Percentiles rank a stretch among this genome's conserved stretches.
Evolutionary conservation across 768 basidiomycete genomes (phyloP).

Genomic region (Mycena galopus): DNA sequence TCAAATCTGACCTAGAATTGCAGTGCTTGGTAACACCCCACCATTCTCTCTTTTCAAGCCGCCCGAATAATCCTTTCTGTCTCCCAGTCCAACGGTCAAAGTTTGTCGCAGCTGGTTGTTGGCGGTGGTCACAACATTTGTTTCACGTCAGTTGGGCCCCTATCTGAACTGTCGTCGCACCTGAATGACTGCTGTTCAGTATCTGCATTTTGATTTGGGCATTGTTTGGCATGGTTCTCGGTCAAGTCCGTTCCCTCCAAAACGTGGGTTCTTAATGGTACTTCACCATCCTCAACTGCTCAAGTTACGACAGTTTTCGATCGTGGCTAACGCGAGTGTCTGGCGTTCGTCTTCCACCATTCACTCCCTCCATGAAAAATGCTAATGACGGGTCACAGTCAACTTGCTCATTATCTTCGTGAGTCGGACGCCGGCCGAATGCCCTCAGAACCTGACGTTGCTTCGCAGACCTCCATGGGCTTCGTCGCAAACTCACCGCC

Average conservation of each 20-base stretch:
- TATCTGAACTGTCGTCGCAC: conserved; percentile 3
- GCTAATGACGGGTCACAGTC: conserved; percentile 11
- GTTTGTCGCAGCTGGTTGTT: conserved; percentile 21
- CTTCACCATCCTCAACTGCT: conserved; percentile 10
- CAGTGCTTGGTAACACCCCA: conserved; percentile 19
- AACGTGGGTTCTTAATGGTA: conserved; percentile 13
- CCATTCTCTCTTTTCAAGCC: conserved; percentile 5
- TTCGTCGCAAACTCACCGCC: conserved; percentile 17
- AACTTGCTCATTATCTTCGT: conserved; percentile 22
- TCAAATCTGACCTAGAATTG: conserved; percentile 15
- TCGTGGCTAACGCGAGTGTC: conserved; percentile 21
- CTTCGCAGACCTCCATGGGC: conserved; percentile 18
- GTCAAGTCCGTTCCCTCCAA: conserved; percentile 13
- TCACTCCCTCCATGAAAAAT: conserved; percentile 2
- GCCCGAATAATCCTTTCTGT: conserved; percentile 14
- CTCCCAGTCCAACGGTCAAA: conserved; percentile 22
- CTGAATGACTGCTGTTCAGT: conserved; percentile 9
- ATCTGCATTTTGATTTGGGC: conserved; percentile 21
- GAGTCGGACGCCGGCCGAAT: conserved; percentile 10
- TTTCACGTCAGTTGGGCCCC: conserved; percentile 13
- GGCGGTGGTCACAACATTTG: conserved; percentile 15
- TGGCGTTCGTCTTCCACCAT: conserved; percentile 23
- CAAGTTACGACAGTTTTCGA: conserved; percentile 20
- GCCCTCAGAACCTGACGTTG: conserved; percentile 9
- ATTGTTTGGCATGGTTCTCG: conserved; percentile 18